Evolutionary conservation across 257 asterid genomes (phyloP), one percentile per base, ranked within the genome.

Genomic region (Solanum medicagineum): DNA sequence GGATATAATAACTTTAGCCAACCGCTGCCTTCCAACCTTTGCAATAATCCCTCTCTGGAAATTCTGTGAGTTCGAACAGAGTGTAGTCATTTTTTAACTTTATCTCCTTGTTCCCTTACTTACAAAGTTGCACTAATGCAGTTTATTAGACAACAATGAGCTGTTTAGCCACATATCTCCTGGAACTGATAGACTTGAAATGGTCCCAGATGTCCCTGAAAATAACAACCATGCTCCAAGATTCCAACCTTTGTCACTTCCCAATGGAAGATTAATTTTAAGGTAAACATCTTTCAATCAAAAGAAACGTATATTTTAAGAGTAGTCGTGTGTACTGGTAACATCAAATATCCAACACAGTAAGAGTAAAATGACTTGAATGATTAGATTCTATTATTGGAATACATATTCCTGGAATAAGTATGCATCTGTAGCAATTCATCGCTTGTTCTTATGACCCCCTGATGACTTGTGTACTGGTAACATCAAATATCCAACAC

Each of bases 1-100:
- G 94, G 98, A 75, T 89, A 79, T 84, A 96, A 96, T 85, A 92
- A 95, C 92, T 92, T 96, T 85, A 93, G 91, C n/a, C 97, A 94
- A 86, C 92, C 89, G 70, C 87, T 95, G 86, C 96, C 99, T 16
- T 81, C 85, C 54, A 85, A 87, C 24, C 90, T 94, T 54, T 90
- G 89, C 92, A 89, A 90, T 86, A 93, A 92, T 87, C 87, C 88
- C 71, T 90, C 95, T 17, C 81, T 91, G 83, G 32, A 91, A 36
- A 86, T 90, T 24, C 89, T 95, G 98, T 95, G 88, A 92, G 98
- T 84, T 74, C 85, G 55, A 10, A 29, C 8, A 20, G 75, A 57
- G 14, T 62, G 84, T 10, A 57, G 42, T 47, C 32, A 3, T 19
- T 26, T 14, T 49, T 19, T 9, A 12, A 29, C 17, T 83, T 26